Evolutionary conservation across 2,329 filamentous ascomycete species (phyloP), one percentile per base, ranked within the genome.

Genomic region (Xylariales sp.): DNA sequence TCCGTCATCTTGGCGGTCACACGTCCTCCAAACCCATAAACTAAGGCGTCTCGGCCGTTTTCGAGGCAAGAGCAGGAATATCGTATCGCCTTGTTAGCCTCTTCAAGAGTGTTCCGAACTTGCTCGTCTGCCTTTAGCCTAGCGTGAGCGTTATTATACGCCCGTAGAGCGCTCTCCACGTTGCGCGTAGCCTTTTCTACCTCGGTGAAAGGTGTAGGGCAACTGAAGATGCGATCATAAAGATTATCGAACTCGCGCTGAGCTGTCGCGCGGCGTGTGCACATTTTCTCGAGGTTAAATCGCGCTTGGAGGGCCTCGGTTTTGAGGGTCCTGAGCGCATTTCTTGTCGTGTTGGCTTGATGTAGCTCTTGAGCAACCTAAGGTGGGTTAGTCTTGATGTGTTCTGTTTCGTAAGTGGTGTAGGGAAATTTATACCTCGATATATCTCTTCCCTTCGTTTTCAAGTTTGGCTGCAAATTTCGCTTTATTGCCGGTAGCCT

Each of bases 381-480:
- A 10, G 12, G 28, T 1, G 6, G 3, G 18, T 61, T 46, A 61
- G 36, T 10, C 12, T 49, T 1, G 30, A 28, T 16, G 10, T 34
- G 16, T 3, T 41, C 41, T 39, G 32, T 30, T 2, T 41, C 4
- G 3, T 10, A n/a, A 12, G 14, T 41, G 4, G 23, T 46, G 16
- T 4, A 2, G 36, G 32, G n/a, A 23, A 28, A 32, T 9, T n/a
- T 18, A 43, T 66, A 82, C 86, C 53, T 85, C 82, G 32, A 86
- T 80, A 74, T 87, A 89, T 69, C 88, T 86, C 50, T 79, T 77
- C 74, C 88, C 86, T 75, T 88, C 86, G 68, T 84, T 85, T 56
- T 81, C 81, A 14, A 85, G 83, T 57, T 80, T 81, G n/a, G 81
- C 80, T 16, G 79, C 77, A 69, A 86, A 86, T 58, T 82, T 82